Base-by-base conservation (phyloP, 1,284 basidiomycete genomes). In the Austropuccinia psidii region DNA sequence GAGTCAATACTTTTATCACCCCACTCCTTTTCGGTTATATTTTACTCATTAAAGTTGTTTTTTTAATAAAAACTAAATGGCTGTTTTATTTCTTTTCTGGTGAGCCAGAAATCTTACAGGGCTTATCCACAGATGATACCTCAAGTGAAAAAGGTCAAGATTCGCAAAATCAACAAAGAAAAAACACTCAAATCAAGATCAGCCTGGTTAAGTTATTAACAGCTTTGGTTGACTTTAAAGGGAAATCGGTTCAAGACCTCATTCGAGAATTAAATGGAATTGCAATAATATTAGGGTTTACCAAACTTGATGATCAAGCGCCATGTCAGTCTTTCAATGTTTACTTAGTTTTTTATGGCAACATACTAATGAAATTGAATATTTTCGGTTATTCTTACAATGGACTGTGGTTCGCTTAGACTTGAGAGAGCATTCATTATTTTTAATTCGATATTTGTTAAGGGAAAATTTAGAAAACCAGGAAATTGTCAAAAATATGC, bases 351-450 rank as follows among this genome's bases (percentile, higher is more conserved):
- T n/a, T n/a, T n/a, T n/a, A n/a, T n/a, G n/a, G n/a, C n/a, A n/a
- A n/a, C n/a, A n/a, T n/a, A n/a, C n/a, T n/a, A n/a, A n/a, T n/a
- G n/a, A n/a, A n/a, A n/a, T n/a, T n/a, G n/a, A n/a, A n/a, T n/a
- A n/a, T n/a, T n/a, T n/a, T n/a, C n/a, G n/a, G n/a, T n/a, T n/a
- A n/a, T n/a, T n/a, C n/a, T n/a, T n/a, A n/a, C n/a, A n/a, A n/a
- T n/a, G n/a, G n/a, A n/a, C n/a, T n/a, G n/a, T n/a, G n/a, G n/a
- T 37, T 37, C 19, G 33, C 15, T 21, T 27, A 65, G 62, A 65
- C 50, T 47, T 65, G 17, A 49, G 62, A 35, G 62, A 65, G 47
- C 62, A 65, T 50, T 33, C 62, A 2, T 49, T 65, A 24, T 24
- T 65, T 2, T 45, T 65, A 9, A 29, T 65, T 47, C 47, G 50